These are phyloP conservation scores for Alternaria gaisen DNA, from an alignment of 2,329 filamentous ascomycete species.

Conservation along the genomic window DNA sequence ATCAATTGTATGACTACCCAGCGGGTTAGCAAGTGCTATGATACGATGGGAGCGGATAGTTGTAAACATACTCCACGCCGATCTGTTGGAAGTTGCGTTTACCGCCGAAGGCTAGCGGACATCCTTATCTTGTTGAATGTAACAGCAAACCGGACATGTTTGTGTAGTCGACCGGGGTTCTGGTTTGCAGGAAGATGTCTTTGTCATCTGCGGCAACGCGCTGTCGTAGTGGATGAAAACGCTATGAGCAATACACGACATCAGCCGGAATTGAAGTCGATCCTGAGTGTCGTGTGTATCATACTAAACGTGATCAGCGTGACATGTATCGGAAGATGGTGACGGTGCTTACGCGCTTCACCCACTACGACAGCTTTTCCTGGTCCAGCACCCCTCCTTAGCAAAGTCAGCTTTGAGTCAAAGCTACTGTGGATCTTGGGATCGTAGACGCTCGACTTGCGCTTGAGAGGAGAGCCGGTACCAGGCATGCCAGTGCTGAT, in stretches of 20 bases:
- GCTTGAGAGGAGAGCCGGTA: not conserved
- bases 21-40: not conserved
- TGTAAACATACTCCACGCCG: not conserved
- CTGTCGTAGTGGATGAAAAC: slow-evolving; percentile 50
- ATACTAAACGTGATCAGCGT: slow-evolving; percentile 36
- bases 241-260: slow-evolving; percentile 15
- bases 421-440: slow-evolving; percentile 26
- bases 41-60: not conserved
- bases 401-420: slow-evolving; percentile 14
- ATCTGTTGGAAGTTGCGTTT: not conserved
- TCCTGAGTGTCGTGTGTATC: not conserved
- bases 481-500: not conserved
- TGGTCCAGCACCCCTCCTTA: slow-evolving; percentile 13
- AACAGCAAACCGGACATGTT: not conserved
- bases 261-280: slow-evolving; percentile 25
- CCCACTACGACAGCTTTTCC: slow-evolving; percentile 33
- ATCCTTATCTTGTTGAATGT: not conserved
- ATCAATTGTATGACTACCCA: not conserved
- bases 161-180: slow-evolving; percentile 33
- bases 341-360: slow-evolving; percentile 39
- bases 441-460: slow-evolving; percentile 2
- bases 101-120: not conserved
- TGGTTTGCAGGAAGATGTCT: slow-evolving; percentile 30
- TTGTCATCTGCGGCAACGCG: slow-evolving; percentile 42
- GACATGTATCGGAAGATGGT: not conserved